Percentiles rank a stretch among this genome's conserved stretches.
phyloP scores from a whole-genome alignment of 2,329 filamentous ascomycete species.

The Cladosporium sp. region DNA sequence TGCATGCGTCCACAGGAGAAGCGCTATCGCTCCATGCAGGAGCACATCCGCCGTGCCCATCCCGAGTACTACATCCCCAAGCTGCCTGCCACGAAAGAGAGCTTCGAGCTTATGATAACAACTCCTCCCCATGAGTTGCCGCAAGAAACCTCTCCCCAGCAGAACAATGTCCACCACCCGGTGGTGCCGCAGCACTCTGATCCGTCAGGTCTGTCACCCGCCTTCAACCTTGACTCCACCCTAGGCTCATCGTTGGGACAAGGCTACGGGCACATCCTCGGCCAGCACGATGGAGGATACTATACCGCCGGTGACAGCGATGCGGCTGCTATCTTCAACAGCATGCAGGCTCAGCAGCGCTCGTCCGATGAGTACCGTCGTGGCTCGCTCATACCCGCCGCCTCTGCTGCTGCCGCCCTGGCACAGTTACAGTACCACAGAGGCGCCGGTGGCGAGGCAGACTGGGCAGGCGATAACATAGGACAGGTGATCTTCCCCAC shows the following conservation, averaged over 20 bases:
- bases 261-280: constrained; percentile 37
- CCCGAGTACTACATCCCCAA: constrained; percentile 97
- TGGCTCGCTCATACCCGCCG: constrained; percentile 65
- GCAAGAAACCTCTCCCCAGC: constrained; percentile 41
- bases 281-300: constrained; percentile 47
- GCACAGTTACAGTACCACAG: constrained; percentile 83
- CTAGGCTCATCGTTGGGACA: constrained; percentile 39
- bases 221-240: constrained; percentile 37
- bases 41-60: constrained; percentile 96
- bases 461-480: constrained; percentile 65
- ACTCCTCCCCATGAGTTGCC: constrained; percentile 74
- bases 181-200: constrained; percentile 33
- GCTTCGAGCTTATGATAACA: constrained; percentile 95
- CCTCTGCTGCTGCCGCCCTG: constrained; percentile 80
- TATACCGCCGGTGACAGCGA: constrained; percentile 60
- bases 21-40: constrained; percentile 97
- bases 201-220: constrained; percentile 42
- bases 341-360: constrained; percentile 60
- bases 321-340: constrained; percentile 58
- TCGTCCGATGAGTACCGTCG: constrained; percentile 69
- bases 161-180: constrained; percentile 30
- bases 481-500: constrained; percentile 40
- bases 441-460: constrained; percentile 61
- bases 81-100: constrained; percentile 96
- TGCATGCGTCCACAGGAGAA: constrained; percentile 67